Base-by-base conservation (phyloP, 495 filamentous ascomycete species). In the Rhizodiscina lignyota region DNA sequence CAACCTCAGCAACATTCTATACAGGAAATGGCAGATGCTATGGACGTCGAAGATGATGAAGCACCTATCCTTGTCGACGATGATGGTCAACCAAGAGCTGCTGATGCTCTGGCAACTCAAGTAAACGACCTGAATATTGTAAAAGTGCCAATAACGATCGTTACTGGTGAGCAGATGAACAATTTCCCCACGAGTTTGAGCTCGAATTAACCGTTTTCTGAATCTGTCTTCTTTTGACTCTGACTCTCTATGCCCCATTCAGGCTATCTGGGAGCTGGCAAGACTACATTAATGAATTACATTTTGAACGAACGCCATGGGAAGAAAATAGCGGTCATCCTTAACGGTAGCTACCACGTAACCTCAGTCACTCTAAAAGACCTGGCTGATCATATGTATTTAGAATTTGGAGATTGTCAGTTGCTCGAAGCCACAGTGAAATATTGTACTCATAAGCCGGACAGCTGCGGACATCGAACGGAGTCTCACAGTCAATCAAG, bases 291-390 rank as follows among this genome's bases (percentile, higher is more conserved):
- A 4, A 62, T 97, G 30, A 97, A 97, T 50, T 91, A 96, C 53
- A 94, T 97, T 29, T 64, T 97, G 23, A 84, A 73, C 16, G 84
- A 85, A 41, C 74, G 83, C 36, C 89, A 96, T 68, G 87, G 86
- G 50, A 96, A 94, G 64, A 89, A 77, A 53, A 84, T 97, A 52
- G 89, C 89, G 6, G 89, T 97, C 18, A 97, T 97, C 39, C 71
- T 96, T 60, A 97, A 97, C 55, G 87, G 83, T 72, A 52, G 42
- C 61, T 63, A 41, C 35, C 37, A 10, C 10, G 10, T 32, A 6
- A 6, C 24, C 24, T 32, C 30, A 6, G 8, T 12, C 17, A 36
- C 18, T 28, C 16, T 11, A 11, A 26, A 16, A 15, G 18, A n/a
- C 40, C 34, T 21, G 36, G n/a, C n/a, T n/a, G n/a, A n/a, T n/a